Evolutionary conservation across 2,329 filamentous ascomycete genomes (phyloP), one percentile per base, ranked within the genome.

Genomic region (Penicillium sp.): DNA sequence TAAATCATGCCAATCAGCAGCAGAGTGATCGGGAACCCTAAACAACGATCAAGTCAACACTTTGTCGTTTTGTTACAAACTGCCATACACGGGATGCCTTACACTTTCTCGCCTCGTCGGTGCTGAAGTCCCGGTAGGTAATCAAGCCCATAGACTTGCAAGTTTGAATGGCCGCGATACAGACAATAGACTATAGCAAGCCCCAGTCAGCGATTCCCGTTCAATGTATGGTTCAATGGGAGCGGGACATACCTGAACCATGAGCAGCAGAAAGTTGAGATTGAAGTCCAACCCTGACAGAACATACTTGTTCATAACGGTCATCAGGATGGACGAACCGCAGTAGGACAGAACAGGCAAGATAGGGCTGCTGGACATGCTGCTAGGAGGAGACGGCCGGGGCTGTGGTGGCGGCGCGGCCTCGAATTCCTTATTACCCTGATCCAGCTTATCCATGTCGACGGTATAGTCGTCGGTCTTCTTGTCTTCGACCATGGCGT

Each of bases 1-100:
- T 98, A 99, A 78, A 99, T 98, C 95, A 98, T 99, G 74, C 92
- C 93, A 72, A 98, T 95, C 63, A 99, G 87, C 60, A 98, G 90
- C 54, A 97, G 82, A 56, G 95, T 96, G 70, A 99, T 91, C 49
- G 95, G 95, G 71, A 98, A 96, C 95, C 93, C 91, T 96, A 52
- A 31, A 29, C 14, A 43, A 16, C n/a, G 26, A 22, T 13, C 9
- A 13, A 9, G n/a, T 56, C 35, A 53, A 37, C 55, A 39, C 46
- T 47, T 26, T 48, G 10, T 19, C 24, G 14, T 13, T 51, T n/a
- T 44, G 29, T 47, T 27, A 26, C 19, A 46, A 27, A 47, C 26
- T 14, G 22, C n/a, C 9, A 33, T 31, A 9, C 16, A 11, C 9
- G 19, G 37, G 27, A 19, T 16, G 27, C 77, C 88, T 52, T 83